Evolutionary conservation across 805 yeast species (phyloP), one percentile per base, ranked within the genome.

Genomic region (Kluyveromyces lactis): DNA sequence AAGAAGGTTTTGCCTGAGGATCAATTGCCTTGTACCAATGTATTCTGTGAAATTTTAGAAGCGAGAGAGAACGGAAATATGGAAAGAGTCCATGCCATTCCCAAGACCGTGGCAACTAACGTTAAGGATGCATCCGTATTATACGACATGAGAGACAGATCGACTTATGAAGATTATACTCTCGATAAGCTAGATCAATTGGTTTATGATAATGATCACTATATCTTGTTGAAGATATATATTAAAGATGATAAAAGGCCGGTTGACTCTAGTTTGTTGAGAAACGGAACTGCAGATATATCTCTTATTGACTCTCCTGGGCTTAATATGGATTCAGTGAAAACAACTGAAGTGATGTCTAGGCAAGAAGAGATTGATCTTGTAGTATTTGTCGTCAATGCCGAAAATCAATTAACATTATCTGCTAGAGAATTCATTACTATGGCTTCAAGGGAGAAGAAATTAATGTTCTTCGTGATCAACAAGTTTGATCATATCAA

Each of bases 241-340:
- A 80, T 87, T 16, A 73, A 79, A 33, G 98, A 92, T 55, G 60
- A 65, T 36, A 52, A 48, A 31, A 68, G 69, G 37, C 71, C 96
- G 28, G 71, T 79, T 2, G 77, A 77, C 33, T 76, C 75, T 49
- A 81, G 94, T 50, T 64, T 92, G 39, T 66, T 92, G 42, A 75
- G 80, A 43, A 92, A 92, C 58, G 97, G 97, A 2, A 83, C 86
- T 8, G 86, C 90, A 30, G 97, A 92, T 54, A 87, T 92, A 42
- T 77, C 89, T 18, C 68, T 92, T 44, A 92, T 92, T 39, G 99
- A 92, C 64, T 97, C 97, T 0, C 99, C 99, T 0, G 99, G 99
- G 0, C 69, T 92, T 41, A 92, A 92, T 58, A 72, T 87, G 71
- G 97, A 90, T 53, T 84, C 92, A 4, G 82, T 81, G 51, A 95